Base-by-base conservation (phyloP, 2,329 filamentous ascomycete species). In the Periconia sp. region DNA sequence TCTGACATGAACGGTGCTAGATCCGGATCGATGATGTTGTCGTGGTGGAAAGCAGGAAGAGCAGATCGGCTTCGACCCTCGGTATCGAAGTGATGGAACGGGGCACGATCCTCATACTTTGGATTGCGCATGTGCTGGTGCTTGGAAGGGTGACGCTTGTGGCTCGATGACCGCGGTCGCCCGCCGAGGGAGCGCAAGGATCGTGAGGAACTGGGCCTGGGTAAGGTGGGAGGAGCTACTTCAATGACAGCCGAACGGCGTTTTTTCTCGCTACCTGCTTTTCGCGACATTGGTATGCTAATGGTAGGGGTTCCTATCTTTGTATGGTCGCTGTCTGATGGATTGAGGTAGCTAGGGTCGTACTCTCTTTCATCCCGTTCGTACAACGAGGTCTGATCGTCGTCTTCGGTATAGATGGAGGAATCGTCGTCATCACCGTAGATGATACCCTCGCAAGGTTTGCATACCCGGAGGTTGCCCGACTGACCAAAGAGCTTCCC, bases 21-120 rank as follows among this genome's bases (percentile, higher is more conserved):
- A 66, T 99, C 94, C 1, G 94, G 94, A 69, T 99, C 94, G 62
- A 99, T 97, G 62, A 99, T 96, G 68, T 94, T 97, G 77, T 99
- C 94, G 68, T 94, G 92, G 71, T 99, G 94, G 64, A 99, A 97
- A n/a, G 92, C 92, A 15, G 92, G 88, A 35, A 96, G 82, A 41
- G 86, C 85, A 8, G 85, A 78, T 58, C 86, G 88, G 58, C 82
- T 85, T 3, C 81, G 77, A 54, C 92, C 88, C 49, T 95, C 85
- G 17, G 81, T 78, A 11, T 86, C 81, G 54, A 88, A 89, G 50
- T 92, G 81, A 65, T 90, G 91, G 61, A 97, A 97, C 0, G 94
- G 94, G 0, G 91, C 93, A 53, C 90, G 84, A 57, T 97, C 91
- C 54, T 95, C 91, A 17, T 86, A 79, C 69, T 90, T 94, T 61